phyloP scores from a whole-genome alignment of 1,139 yeast species.

The Suhomyces bolitotheri region DNA sequence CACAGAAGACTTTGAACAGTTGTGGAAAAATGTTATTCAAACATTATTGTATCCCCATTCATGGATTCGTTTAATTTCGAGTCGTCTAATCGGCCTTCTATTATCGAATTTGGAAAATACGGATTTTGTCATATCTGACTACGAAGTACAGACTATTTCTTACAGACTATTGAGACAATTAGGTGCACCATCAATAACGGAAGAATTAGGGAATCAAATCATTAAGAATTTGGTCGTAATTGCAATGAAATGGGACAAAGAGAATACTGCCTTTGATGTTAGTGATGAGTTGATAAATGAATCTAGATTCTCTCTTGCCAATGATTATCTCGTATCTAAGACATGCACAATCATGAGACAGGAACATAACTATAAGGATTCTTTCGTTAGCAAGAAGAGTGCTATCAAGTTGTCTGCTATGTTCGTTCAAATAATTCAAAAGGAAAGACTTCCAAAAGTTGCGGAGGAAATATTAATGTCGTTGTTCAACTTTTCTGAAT shows the following conservation, averaged over 20 bases:
- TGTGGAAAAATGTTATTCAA: slow-evolving; percentile 58
- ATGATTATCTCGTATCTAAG: slow-evolving; percentile 64
- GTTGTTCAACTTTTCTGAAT: slow-evolving; percentile 55
- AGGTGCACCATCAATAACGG: slow-evolving; percentile 73
- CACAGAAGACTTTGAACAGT: slow-evolving; percentile 23
- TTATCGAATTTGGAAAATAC: slow-evolving; percentile 43
- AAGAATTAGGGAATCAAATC: slow-evolving; percentile 62
- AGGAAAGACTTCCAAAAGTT: slow-evolving; percentile 36
- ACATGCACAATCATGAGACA: slow-evolving; percentile 65
- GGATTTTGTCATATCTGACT: slow-evolving; percentile 32
- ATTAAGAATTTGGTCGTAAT: slow-evolving; percentile 68
- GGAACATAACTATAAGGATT: slow-evolving; percentile 53
- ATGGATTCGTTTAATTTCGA: slow-evolving; percentile 78
- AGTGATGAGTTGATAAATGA: slow-evolving; percentile 18
- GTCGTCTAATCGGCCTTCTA: slow-evolving; percentile 59
- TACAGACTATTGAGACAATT: slow-evolving; percentile 73
- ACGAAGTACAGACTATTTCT: slow-evolving; percentile 63
- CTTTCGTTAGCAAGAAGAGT: slow-evolving; percentile 61
- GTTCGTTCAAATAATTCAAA: slow-evolving; percentile 48
- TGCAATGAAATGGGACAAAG: slow-evolving; percentile 61
- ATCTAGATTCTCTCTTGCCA: slow-evolving; percentile 40
- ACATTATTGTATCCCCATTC: slow-evolving; percentile 81
- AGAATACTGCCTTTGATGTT: slow-evolving; percentile 36
- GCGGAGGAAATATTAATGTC: slow-evolving; percentile 59
- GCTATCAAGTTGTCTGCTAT: slow-evolving; percentile 62